Base-by-base conservation (phyloP, 1,284 basidiomycete genomes). In the Cryptococcus maquisensis region DNA sequence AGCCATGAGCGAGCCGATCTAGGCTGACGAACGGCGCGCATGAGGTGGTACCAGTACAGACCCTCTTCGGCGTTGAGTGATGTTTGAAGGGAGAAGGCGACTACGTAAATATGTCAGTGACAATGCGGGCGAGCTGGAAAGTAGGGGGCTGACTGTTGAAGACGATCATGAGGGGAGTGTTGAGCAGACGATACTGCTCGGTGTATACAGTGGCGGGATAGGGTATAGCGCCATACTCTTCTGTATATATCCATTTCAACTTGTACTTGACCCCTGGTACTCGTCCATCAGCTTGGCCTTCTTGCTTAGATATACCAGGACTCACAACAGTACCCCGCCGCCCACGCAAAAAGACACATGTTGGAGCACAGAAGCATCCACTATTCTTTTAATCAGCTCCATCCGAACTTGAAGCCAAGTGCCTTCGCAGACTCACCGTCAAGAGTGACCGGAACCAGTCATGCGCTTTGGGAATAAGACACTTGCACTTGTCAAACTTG, bases 1-100 rank as follows among this genome's bases (percentile, higher is more conserved):
- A 67, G 57, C 66, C 66, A 69, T 23, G 61, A 51, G 24, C 26
- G 47, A 2, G 63, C 57, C 5, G 60, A 57, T 43, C 59, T 60
- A 10, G 65, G 62, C 37, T 56, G 51, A 39, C 56, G 52, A 7
- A 67, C 64, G 39, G 65, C 65, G 18, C 61, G 51, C 59, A 69
- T 69, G 26, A 69, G 59, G 49, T 65, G 62, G 44, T 62, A 65
- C 67, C 67, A 69, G 54, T 69, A 69, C 9, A 69, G 53, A 0
- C 60, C 62, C 54, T 67, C 67, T 58, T 69, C 64, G 24, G 64
- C 64, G 40, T 63, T 66, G 21, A 69, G 59, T 3, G 63, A 65
- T 45, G 60, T 57, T 49, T 67, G 64, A 9, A 64, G 51, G 40
- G 48, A 55, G 49, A 63, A 64, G 13, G 60, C 59, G 36, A 63